These are phyloP conservation scores for Tricholoma sp. DNA, from an alignment of 768 basidiomycete species.

Conservation along the genomic window DNA sequence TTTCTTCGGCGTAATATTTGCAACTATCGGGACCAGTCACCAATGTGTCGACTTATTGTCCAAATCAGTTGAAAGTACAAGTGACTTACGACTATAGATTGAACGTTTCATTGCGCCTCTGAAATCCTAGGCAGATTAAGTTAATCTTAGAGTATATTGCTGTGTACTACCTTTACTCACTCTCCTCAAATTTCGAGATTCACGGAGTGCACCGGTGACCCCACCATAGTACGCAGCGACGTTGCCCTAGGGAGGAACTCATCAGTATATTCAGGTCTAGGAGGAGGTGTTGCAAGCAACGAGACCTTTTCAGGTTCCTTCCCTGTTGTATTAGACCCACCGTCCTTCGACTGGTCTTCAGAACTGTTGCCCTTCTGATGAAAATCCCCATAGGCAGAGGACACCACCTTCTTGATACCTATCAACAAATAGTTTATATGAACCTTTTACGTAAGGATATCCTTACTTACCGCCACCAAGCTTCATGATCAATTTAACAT, in stretches of 20 bases:
- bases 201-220: constrained; percentile 28
- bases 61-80: neutral
- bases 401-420: constrained; percentile 40
- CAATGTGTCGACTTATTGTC: neutral
- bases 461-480: neutral
- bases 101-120: constrained; percentile 30
- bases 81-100: constrained; percentile 26
- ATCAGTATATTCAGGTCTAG: neutral
- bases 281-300: neutral
- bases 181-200: constrained; percentile 14
- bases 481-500: neutral
- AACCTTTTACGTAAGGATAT: neutral
- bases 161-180: neutral
- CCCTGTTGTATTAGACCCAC: constrained; percentile 21
- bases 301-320: constrained; percentile 32
- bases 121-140: constrained; percentile 19
- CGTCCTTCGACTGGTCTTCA: constrained; percentile 29
- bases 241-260: neutral
- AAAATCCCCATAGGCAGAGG: constrained; percentile 40
- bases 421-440: neutral
- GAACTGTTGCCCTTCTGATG: constrained; percentile 6
- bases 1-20: constrained; percentile 25
- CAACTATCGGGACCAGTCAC: constrained; percentile 15
- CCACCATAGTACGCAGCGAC: constrained; percentile 28
- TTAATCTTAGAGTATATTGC: neutral